These are phyloP conservation scores for Cystofilobasidium capitatum DNA, from an alignment of 768 basidiomycete genomes.

Conservation along the genomic window DNA sequence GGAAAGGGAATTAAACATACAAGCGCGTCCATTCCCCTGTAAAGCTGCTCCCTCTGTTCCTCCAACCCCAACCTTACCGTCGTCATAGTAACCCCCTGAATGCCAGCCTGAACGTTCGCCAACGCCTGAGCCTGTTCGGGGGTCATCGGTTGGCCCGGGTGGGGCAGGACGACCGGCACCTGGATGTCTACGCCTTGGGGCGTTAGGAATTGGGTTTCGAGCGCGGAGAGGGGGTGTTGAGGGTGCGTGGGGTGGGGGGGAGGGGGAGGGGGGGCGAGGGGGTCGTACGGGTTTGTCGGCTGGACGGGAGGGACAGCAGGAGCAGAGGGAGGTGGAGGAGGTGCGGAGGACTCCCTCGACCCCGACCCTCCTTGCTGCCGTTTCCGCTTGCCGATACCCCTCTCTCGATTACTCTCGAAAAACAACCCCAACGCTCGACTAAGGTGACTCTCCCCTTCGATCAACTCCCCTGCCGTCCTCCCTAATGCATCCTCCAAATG, in stretches of 20 bases:
- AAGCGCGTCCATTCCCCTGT: constrained; percentile 24
- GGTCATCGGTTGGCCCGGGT: constrained; percentile 27
- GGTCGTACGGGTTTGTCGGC: constrained; percentile 28
- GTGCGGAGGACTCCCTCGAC: constrained; percentile 31
- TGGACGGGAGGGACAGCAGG: neutral
- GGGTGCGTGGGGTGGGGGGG: neutral
- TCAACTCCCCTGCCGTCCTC: constrained; percentile 67
- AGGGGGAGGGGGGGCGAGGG: constrained; percentile 21
- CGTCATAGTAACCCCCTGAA: too few species aligned
- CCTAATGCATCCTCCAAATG: constrained; percentile 66
- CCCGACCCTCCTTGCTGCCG: constrained; percentile 34
- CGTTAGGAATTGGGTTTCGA: constrained; percentile 37
- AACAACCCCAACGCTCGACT: constrained; percentile 57
- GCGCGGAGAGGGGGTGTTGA: constrained; percentile 28
- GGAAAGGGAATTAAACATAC: constrained; percentile 14
- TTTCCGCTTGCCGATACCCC: constrained; percentile 20
- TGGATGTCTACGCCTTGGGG: constrained; percentile 34
- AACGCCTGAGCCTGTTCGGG: neutral
- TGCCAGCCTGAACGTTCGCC: neutral
- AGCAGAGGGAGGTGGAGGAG: constrained; percentile 17
- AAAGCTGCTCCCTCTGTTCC: constrained; percentile 18
- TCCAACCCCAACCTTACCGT: constrained; percentile 17
- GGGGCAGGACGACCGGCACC: neutral
- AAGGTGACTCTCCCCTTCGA: constrained; percentile 69
- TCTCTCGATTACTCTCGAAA: constrained; percentile 28